Percentiles rank a stretch among this genome's conserved stretches.
phyloP scores from a whole-genome alignment of 805 yeast genomes.

The Blastobotrys robertii region DNA sequence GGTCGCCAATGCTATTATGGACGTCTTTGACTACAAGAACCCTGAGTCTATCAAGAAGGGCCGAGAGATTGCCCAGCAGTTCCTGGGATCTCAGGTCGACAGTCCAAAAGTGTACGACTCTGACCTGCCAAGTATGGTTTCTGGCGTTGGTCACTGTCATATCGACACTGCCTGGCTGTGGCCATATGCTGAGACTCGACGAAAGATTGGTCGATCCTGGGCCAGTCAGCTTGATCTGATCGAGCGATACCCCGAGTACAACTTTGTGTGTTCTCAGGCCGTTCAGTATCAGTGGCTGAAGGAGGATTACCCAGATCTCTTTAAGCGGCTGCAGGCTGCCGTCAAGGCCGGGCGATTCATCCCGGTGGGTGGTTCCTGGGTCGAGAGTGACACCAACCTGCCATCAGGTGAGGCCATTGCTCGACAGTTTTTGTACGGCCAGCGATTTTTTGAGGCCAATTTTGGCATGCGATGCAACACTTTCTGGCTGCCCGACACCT shows the following conservation, averaged over 20 bases:
- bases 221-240: conserved; percentile 79
- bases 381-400: conserved; percentile 90
- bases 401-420: conserved; percentile 88
- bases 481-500: conserved; percentile 96
- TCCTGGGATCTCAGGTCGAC: conserved; percentile 58
- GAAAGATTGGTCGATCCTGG: conserved; percentile 93
- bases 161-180: conserved; percentile 98
- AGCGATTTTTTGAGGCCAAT: conserved; percentile 67
- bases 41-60: conserved; percentile 43
- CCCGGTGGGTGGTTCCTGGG: conserved; percentile 98
- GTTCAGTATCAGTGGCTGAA: conserved; percentile 92
- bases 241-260: conserved; percentile 84
- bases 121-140: conserved; percentile 35
- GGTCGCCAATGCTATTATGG: conserved; percentile 75
- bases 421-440: conserved; percentile 86
- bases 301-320: conserved; percentile 78
- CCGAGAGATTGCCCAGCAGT: conserved; percentile 52
- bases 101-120: conserved; percentile 49
- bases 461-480: conserved; percentile 69
- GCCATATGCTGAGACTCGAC: conserved; percentile 95
- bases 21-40: conserved; percentile 53
- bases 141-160: conserved; percentile 89
- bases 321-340: conserved; percentile 45
- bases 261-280: conserved; percentile 91
- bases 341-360: conserved; percentile 67